Base-by-base conservation (phyloP, 176 grass and related monocot genomes). In the Oropetium thomaeum region DNA sequence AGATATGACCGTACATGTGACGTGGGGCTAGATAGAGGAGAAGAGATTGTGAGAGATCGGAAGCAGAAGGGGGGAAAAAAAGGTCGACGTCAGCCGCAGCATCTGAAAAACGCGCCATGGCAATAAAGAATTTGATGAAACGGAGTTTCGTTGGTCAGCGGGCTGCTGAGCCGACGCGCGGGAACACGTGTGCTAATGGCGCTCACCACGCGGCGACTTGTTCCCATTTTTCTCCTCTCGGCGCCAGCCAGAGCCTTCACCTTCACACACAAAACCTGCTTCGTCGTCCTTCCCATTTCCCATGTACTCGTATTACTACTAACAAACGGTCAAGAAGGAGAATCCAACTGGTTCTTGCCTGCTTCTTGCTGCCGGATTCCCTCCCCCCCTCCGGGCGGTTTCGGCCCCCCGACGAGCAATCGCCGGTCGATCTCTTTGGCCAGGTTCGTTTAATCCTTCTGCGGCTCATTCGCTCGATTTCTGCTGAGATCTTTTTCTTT, bases 151-250 rank as follows among this genome's bases (percentile, higher is more conserved):
- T 33, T 33, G 53, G 69, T 85, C 83, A 79, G 59, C 12, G 62
- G 8, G 25, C 40, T 69, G 42, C 37, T 41, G 11, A 6, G 47
- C 58, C 47, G 40, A 62, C 57, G 60, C 45, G 28, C 58, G 69
- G 14, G 14, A 86, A 31, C 84, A 86, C 77, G 76, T 81, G 77
- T 80, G 63, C 43, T 34, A 51, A 27, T 43, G 53, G 32, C 63
- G 51, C 69, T 4, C 33, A 10, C 52, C 83, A 74, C 76, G 83
- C 77, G 76, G 76, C 82, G 6, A 25, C 39, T 35, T 34, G 10
- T 25, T 69, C 45, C 52, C 17, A 30, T 14, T 14, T 10, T 7
- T 11, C 4, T 65, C 26, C 15, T 28, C 65, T 20, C 14, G 3
- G 5, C 23, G 37, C 62, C 63, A 4, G 33, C 52, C 59, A 7